A percentile compares a stretch with the other conserved stretches of the same genome.
phyloP scores from a whole-genome alignment of 2,329 filamentous ascomycete genomes.

The Microdochium nivale region DNA sequence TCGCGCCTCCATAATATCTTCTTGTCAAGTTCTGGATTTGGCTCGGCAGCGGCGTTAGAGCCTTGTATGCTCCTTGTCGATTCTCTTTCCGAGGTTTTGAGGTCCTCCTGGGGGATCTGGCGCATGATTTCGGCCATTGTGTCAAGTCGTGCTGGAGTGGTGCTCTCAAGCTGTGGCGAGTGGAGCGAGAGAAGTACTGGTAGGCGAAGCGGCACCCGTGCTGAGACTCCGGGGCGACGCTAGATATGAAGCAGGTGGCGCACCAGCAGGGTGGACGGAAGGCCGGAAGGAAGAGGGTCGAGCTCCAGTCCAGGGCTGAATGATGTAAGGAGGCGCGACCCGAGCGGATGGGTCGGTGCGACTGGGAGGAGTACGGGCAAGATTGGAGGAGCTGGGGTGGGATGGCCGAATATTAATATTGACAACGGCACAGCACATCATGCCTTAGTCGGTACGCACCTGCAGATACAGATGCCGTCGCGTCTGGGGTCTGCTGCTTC shows the following conservation, averaged over 20 bases:
- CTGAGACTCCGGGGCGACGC: no score
- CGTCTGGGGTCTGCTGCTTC: not conserved
- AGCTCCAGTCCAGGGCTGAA: not conserved
- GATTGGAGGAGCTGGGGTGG: not conserved
- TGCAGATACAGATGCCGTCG: no score
- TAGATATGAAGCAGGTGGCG: no score
- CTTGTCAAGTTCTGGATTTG: slow-evolving; percentile 10
- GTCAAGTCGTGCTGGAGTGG: not conserved
- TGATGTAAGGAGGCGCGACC: not conserved
- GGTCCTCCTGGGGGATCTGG: slow-evolving; percentile 5
- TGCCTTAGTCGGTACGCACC: no score
- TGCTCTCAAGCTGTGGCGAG: no score
- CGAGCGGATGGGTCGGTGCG: not conserved
- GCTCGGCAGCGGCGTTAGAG: slow-evolving; percentile 2
- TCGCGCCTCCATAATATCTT: slow-evolving; percentile 16
- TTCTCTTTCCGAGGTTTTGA: slow-evolving; percentile 8
- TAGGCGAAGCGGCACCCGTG: no score
- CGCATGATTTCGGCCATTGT: slow-evolving; percentile 8
- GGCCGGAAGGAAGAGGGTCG: not conserved
- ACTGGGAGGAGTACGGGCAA: not conserved
- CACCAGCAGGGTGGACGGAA: not conserved
- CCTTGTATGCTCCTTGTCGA: slow-evolving; percentile 4
- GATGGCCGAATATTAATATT: not conserved
- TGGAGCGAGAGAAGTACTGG: no score
- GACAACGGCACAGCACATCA: not conserved